These are phyloP conservation scores for Tilletia indica DNA, from an alignment of 1,284 basidiomycete genomes.

Conservation along the genomic window DNA sequence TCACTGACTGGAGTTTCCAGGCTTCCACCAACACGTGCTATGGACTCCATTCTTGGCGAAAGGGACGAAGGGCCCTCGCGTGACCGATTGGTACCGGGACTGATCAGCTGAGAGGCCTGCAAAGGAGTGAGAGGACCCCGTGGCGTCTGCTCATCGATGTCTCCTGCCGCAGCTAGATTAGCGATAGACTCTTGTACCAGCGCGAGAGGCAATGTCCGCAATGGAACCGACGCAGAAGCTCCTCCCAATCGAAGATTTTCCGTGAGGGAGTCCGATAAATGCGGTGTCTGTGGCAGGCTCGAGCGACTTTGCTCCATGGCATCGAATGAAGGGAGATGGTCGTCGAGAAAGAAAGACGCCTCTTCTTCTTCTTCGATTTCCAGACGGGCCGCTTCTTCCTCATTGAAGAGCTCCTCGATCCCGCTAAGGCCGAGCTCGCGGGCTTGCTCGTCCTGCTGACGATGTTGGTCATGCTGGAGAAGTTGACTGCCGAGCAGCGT, in stretches of 20 bases:
- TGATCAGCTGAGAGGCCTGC: background rate
- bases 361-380: background rate
- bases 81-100: background rate
- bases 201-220: background rate
- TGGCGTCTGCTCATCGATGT: background rate
- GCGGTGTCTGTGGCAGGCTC: background rate
- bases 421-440: conserved; percentile 5
- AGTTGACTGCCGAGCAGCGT: conserved; percentile 15
- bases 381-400: background rate
- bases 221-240: background rate
- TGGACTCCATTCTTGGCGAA: background rate
- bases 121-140: background rate
- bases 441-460: background rate
- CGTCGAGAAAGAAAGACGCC: background rate
- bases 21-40: background rate
- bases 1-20: background rate
- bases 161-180: background rate
- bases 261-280: too few relatives aligned
- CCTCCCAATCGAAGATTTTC: too few relatives aligned
- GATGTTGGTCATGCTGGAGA: conserved; percentile 10
- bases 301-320: background rate
- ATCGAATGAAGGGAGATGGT: too few relatives aligned
- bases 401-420: conserved; percentile 14
- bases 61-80: background rate
- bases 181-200: background rate